Conservation (phyloP, 108 stramenopile genomes). For the Skeletonema tropicum region DNA sequence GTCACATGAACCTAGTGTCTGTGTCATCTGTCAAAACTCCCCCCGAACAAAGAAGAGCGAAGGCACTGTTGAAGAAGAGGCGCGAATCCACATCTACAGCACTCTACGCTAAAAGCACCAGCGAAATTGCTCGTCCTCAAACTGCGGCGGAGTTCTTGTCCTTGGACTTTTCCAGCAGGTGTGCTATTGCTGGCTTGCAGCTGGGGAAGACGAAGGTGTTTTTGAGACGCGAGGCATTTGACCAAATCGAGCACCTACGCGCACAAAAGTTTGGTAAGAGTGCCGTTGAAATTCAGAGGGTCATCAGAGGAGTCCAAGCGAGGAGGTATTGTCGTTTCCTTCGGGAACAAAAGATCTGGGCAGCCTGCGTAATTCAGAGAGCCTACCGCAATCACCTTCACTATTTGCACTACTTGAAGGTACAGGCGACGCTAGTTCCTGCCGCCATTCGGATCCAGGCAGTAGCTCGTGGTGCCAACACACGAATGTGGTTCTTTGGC, state of each 20-base stretch:
- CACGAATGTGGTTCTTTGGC: constrained; percentile 48
- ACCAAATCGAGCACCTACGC: constrained; percentile 78
- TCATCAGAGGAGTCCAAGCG: constrained; percentile 64
- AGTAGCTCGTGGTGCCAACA: constrained; percentile 47
- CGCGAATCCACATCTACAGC: constrained; percentile 25
- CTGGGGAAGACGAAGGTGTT: constrained; percentile 92
- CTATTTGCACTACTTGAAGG: constrained; percentile 56
- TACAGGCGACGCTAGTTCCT: constrained; percentile 45
- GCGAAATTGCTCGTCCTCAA: constrained; percentile 65
- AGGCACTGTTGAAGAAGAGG: constrained; percentile 26
- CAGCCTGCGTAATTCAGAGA: constrained; percentile 69
- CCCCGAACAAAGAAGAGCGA: constrained; percentile 46
- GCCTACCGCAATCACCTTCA: constrained; percentile 62
- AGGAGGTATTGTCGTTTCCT: constrained; percentile 47
- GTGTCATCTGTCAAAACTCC: constrained; percentile 78
- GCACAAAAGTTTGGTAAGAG: constrained; percentile 71
- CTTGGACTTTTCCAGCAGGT: constrained; percentile 79
- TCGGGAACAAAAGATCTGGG: constrained; percentile 39
- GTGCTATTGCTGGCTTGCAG: constrained; percentile 85
- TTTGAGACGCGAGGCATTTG: constrained; percentile 88
- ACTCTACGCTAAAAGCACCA: constrained; percentile 35
- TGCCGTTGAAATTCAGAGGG: constrained; percentile 72
- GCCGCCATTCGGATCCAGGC: constrained; percentile 41
- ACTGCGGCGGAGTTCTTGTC: constrained; percentile 63
- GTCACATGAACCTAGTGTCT: constrained; percentile 65